Evolutionary conservation across 306 rosid genomes (phyloP).

Genomic region (Castanopsis chinensis): DNA sequence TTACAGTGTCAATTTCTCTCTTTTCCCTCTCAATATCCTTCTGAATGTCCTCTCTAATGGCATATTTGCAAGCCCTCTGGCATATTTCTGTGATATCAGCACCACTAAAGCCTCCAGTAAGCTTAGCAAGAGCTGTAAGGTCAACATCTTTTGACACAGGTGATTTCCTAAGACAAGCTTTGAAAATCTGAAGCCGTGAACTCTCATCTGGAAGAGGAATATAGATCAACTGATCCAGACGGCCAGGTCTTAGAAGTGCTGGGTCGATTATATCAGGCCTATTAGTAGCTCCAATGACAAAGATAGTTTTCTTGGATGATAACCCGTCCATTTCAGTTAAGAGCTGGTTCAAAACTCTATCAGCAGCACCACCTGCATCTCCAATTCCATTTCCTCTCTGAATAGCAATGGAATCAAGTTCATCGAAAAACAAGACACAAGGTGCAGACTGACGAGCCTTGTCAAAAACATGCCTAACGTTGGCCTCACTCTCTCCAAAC

Average conservation of each 20-base stretch:
- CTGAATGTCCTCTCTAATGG: not conserved
- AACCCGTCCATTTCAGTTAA: not conserved
- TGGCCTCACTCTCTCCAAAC: conserved; percentile 2
- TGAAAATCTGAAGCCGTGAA: not conserved
- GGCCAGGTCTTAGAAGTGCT: not conserved
- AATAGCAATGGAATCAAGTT: too few species aligned
- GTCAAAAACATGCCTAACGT: too few species aligned
- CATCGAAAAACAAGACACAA: too few species aligned
- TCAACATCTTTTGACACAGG: not conserved
- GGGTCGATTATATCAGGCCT: not conserved
- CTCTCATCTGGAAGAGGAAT: not conserved
- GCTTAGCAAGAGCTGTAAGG: not conserved
- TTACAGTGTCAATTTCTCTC: too few species aligned
- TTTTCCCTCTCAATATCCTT: too few species aligned
- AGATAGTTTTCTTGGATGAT: not conserved
- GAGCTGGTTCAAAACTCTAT: not conserved
- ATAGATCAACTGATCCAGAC: not conserved
- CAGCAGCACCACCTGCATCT: not conserved
- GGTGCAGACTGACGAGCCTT: too few species aligned
- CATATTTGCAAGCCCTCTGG: not conserved
- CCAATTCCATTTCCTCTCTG: too few species aligned
- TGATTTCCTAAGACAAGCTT: not conserved
- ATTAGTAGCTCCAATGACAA: not conserved
- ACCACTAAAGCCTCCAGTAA: not conserved
- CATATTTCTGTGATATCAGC: not conserved